A percentile compares a stretch with the other conserved stretches of the same genome.
These are phyloP conservation scores for Kazachstania viticola DNA, from an alignment of 805 yeast genomes.

Conservation along the genomic window DNA sequence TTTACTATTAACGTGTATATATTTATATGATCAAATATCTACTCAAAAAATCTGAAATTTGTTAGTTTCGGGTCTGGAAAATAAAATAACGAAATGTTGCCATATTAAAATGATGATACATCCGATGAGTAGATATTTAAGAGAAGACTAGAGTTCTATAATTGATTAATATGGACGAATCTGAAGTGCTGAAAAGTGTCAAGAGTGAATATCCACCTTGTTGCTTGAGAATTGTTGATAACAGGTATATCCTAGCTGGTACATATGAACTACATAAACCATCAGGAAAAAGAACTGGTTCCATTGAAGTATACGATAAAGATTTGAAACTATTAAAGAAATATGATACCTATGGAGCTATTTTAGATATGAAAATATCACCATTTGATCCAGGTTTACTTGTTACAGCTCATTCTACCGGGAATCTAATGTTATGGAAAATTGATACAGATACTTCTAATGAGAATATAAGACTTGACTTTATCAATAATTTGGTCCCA, in stretches of 20 bases:
- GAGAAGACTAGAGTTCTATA: too few species aligned
- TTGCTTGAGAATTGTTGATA: constrained; percentile 45
- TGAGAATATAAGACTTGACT: constrained; percentile 8
- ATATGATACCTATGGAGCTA: constrained; percentile 42
- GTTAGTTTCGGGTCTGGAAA: too few species aligned
- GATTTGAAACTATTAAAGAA: constrained; percentile 19
- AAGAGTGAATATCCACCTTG: constrained; percentile 71
- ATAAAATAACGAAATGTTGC: too few species aligned
- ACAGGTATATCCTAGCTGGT: constrained; percentile 50
- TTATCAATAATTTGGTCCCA: constrained; percentile 31
- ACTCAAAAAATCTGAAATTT: too few species aligned
- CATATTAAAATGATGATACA: too few species aligned
- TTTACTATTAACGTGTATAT: too few species aligned
- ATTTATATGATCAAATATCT: too few species aligned
- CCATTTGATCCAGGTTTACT: constrained; percentile 41
- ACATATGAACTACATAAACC: constrained; percentile 65
- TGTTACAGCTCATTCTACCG: constrained; percentile 71
- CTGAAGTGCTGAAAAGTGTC: constrained; percentile 10
- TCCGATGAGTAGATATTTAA: too few species aligned
- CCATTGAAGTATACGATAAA: constrained; percentile 33
- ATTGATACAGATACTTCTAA: not conserved
- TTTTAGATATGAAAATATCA: constrained; percentile 64
- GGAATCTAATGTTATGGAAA: constrained; percentile 58
- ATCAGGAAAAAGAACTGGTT: constrained; percentile 52
- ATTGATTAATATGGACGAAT: constrained; percentile 9